These are phyloP conservation scores for Spinacia oleracea DNA, from an alignment of 179 eudicot genomes.

Conservation along the genomic window DNA sequence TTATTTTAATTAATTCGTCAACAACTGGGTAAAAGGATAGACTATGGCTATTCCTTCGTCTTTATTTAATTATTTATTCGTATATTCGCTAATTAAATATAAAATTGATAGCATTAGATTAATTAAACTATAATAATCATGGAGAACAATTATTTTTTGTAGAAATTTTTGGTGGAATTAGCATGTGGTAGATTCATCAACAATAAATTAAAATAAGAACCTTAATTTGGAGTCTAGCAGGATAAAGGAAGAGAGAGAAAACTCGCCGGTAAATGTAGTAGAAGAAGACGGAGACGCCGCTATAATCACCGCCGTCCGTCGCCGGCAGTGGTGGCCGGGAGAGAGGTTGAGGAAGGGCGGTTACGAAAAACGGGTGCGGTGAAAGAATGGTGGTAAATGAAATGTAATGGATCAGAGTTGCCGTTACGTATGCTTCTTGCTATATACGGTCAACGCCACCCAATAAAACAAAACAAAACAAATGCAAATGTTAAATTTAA, in stretches of 20 bases:
- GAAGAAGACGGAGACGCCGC: slow-evolving; percentile 8
- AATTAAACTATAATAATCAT: neutral
- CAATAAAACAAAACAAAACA: neutral
- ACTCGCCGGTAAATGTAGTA: neutral
- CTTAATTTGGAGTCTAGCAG: neutral
- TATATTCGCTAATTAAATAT: neutral
- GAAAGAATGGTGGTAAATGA: neutral
- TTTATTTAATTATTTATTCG: neutral
- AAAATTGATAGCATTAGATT: neutral
- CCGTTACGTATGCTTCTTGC: neutral
- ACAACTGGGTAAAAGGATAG: neutral
- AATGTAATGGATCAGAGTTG: neutral
- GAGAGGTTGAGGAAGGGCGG: slow-evolving; percentile 7
- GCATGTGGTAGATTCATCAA: neutral
- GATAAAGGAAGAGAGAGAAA: neutral
- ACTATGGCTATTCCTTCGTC: slow-evolving; percentile 11
- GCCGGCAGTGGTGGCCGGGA: slow-evolving; percentile 10
- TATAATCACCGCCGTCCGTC: slow-evolving; percentile 13
- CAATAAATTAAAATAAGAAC: neutral
- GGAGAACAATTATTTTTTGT: neutral
- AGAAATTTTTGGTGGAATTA: no score
- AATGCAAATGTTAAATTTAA: no score
- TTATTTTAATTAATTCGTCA: neutral
- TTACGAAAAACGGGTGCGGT: neutral
- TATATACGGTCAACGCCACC: neutral